Evolutionary conservation across 768 basidiomycete species (phyloP), one percentile per base, ranked within the genome.

Genomic region (Jaapia argillacea): DNA sequence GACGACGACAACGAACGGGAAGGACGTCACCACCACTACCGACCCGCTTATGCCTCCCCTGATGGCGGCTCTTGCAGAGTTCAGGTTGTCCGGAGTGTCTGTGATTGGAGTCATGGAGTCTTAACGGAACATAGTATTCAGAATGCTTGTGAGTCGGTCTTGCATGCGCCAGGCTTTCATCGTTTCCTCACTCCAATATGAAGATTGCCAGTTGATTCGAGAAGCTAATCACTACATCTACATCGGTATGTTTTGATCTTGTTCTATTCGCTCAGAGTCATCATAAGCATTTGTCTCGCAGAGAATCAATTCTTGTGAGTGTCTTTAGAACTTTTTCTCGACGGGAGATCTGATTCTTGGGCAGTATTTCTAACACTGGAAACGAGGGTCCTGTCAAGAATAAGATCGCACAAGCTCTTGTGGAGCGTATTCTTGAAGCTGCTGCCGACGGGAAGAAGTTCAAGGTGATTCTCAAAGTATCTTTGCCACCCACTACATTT

Each of bases 101-200:
- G 72, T 1, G 94, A 97, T 62, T 99, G 94, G 94, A 86, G 82
- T 54, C 88, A 91, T 53, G 94, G 93, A 2, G 85, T 92, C 26
- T 68, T 93, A 50, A 83, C 77, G 3, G 94, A 97, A 60, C 75
- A 79, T 46, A 91, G 87, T 60, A 90, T 98, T 47, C 93, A 96
- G 63, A 85, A 90, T 52, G 93, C 94, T 38, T 91, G 87, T 88
- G 54, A 58, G 84, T 75, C 2, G 5, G 39, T 25, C 4, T 37
- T 24, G 12, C 5, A 16, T 24, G 26, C 5, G 3, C 28, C 24
- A 7, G 1, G 36, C 28, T n/a, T 25, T 24, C 20, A 16, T 24
- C 20, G 38, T 41, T 33, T 41, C n/a, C 33, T 43, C 33, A 36
- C 23, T 5, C 12, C 23, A 23, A 36, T 20, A 7, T 31, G 24